Conservation (phyloP, 1,284 basidiomycete genomes). For the Rhizopogon hawkerae region DNA sequence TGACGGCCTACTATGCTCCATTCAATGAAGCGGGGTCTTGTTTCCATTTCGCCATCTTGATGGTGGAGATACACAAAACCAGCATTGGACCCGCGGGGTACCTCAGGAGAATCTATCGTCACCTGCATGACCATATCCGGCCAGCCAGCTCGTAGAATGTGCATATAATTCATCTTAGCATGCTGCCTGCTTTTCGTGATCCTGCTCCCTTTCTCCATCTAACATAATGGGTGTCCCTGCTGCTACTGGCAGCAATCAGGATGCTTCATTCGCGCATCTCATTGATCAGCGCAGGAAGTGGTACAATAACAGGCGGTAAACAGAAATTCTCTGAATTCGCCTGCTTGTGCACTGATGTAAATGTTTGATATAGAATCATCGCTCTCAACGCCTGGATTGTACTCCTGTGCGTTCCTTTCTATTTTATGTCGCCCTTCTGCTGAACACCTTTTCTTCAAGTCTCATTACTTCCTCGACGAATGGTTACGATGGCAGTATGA, state of each 20-base stretch:
- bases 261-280: constrained; percentile 42
- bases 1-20: neutral
- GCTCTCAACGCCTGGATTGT: constrained; percentile 59
- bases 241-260: constrained; percentile 24
- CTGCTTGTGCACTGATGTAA: constrained; percentile 1
- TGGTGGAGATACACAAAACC: neutral
- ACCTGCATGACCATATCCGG: constrained; percentile 5
- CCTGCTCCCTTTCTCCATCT: constrained; percentile 20
- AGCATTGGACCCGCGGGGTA: constrained; percentile 25
- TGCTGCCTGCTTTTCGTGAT: neutral
- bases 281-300: constrained; percentile 59
- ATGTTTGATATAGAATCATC: constrained; percentile 39
- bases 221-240: constrained; percentile 39
- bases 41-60: neutral
- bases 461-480: constrained; percentile 71
- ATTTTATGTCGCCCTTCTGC: constrained; percentile 1
- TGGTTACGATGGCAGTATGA: constrained; percentile 70
- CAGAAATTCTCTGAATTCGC: neutral
- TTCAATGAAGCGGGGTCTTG: neutral
- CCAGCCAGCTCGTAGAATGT: neutral
- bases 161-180: constrained; percentile 11
- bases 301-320: constrained; percentile 64
- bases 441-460: constrained; percentile 24
- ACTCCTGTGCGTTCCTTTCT: constrained; percentile 40
- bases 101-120: constrained; percentile 36